Evolutionary conservation across 2,329 filamentous ascomycete genomes (phyloP).

Genomic region (Alternaria consortialis): DNA sequence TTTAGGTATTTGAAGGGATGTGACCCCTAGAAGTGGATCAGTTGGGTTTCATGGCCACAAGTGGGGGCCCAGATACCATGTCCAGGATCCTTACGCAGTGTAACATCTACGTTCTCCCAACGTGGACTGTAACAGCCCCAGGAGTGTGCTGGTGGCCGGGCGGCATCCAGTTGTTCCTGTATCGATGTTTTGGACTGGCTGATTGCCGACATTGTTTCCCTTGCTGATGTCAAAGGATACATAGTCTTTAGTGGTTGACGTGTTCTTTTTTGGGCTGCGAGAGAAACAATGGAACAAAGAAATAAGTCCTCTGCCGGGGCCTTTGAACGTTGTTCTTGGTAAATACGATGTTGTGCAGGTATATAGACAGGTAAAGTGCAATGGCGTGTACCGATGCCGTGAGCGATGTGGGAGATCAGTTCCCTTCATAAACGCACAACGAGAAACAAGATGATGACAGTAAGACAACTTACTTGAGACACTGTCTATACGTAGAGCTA

Average conservation of each 20-base stretch:
- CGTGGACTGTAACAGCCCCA: not conserved
- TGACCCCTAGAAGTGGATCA: not conserved
- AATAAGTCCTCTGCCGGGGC: not conserved
- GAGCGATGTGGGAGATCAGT: not conserved
- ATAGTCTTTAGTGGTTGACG: not conserved
- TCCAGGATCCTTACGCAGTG: not conserved
- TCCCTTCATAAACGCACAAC: not conserved
- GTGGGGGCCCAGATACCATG: constrained; percentile 2
- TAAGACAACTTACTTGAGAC: constrained; percentile 2
- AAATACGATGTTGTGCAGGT: not conserved
- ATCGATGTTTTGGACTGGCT: not conserved
- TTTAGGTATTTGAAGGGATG: constrained; percentile 9
- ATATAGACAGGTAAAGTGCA: not conserved
- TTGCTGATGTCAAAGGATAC: not conserved
- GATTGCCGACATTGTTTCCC: not conserved
- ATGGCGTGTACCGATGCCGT: not conserved
- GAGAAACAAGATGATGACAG: not conserved
- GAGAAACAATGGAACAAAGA: not conserved
- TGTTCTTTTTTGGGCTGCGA: not conserved
- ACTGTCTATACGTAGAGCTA: not conserved
- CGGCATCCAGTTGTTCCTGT: not conserved
- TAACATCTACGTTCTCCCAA: too few relatives aligned
- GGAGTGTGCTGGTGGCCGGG: not conserved
- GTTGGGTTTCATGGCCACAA: not conserved
- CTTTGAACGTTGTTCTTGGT: not conserved